Evolutionary conservation across 176 grass and related monocot species (phyloP).

Genomic region (Pharus latifolius): DNA sequence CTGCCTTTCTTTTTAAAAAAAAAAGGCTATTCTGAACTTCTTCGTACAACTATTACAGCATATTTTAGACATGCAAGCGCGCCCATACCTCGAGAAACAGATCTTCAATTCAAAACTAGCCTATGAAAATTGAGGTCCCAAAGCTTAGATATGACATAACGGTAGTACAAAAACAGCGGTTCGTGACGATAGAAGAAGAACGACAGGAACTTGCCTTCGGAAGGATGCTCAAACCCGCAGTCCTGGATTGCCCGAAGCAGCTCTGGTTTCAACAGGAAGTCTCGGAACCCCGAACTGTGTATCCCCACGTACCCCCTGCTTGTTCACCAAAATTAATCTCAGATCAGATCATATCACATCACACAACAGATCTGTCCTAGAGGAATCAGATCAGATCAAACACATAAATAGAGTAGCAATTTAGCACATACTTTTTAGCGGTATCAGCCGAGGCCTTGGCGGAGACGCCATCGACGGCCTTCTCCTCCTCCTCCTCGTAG

Average conservation of each 20-base stretch:
- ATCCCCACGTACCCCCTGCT: slow-evolving; percentile 94
- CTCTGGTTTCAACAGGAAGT: slow-evolving; percentile 97
- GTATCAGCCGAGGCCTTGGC: slow-evolving; percentile 65
- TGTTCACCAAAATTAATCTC: not conserved
- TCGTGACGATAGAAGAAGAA: too few species aligned
- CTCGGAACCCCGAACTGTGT: slow-evolving; percentile 97
- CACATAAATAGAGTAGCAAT: not conserved
- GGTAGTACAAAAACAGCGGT: too few species aligned
- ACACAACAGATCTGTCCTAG: not conserved
- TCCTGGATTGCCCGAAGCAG: slow-evolving; percentile 92
- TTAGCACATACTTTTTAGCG: slow-evolving; percentile 56
- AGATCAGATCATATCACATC: not conserved
- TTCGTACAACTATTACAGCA: too few species aligned
- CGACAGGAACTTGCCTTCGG: slow-evolving; percentile 63
- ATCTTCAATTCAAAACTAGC: too few species aligned
- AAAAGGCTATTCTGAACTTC: too few species aligned
- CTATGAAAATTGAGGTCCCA: too few species aligned
- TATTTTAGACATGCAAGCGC: too few species aligned
- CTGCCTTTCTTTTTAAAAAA: too few species aligned
- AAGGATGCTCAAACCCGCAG: slow-evolving; percentile 98
- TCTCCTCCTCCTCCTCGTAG: slow-evolving; percentile 97
- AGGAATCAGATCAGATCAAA: not conserved
- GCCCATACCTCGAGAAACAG: too few species aligned
- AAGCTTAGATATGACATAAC: too few species aligned
- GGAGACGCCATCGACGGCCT: slow-evolving; percentile 57